Evolutionary conservation across 768 basidiomycete genomes (phyloP).

Genomic region (Xerocomus potaroensis): DNA sequence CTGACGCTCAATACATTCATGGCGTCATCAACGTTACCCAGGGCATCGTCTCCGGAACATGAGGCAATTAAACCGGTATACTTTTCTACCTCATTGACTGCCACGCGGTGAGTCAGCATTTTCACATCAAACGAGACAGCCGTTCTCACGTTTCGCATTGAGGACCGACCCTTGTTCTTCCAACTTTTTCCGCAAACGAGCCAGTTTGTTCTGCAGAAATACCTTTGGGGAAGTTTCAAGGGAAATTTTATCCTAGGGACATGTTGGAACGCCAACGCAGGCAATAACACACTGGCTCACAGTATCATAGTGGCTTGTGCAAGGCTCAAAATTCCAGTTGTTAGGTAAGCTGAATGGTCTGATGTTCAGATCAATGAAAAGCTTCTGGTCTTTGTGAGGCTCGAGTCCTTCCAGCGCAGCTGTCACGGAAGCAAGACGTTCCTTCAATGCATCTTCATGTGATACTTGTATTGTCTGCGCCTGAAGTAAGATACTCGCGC

Average conservation of each 20-base stretch:
- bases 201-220: conserved; percentile 76
- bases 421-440: conserved; percentile 44
- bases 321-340: conserved; percentile 77
- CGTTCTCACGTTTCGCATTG: conserved; percentile 54
- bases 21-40: conserved; percentile 49
- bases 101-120: conserved; percentile 4
- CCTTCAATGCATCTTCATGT: conserved; percentile 58
- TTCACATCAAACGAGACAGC: background rate
- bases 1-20: conserved; percentile 16
- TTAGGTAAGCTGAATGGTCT: conserved; percentile 58
- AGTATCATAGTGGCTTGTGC: conserved; percentile 69
- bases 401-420: conserved; percentile 49
- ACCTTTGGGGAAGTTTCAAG: conserved; percentile 69
- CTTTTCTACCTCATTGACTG: conserved; percentile 56
- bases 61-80: conserved; percentile 42
- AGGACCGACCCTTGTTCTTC: conserved; percentile 56
- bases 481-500: conserved; percentile 50
- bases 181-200: conserved; percentile 56
- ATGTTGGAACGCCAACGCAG: background rate
- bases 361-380: conserved; percentile 71
- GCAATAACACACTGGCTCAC: conserved; percentile 35
- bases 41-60: conserved; percentile 42
- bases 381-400: conserved; percentile 56
- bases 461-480: conserved; percentile 55
- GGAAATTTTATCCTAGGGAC: conserved; percentile 42